Evolutionary conservation across 345 rosid genomes (phyloP), one percentile per base, ranked within the genome.

Genomic region (Euphorbia lathyris): DNA sequence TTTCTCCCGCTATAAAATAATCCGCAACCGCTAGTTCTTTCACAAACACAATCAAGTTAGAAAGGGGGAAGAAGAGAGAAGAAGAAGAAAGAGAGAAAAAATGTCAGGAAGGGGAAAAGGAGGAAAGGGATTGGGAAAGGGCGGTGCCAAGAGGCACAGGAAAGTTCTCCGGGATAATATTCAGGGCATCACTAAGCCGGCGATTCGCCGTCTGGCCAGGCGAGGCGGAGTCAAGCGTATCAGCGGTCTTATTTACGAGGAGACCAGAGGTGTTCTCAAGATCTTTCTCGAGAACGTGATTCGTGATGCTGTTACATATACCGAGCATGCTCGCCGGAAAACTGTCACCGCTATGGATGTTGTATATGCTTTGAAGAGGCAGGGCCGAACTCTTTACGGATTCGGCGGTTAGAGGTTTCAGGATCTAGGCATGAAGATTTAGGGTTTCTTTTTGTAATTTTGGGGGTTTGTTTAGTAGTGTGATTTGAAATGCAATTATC

Each of bases 81-180:
- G n/a, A n/a, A n/a, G n/a, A n/a, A n/a, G n/a, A n/a, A n/a, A n/a
- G n/a, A n/a, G n/a, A n/a, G n/a, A 19, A 20, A 73, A 72, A 67
- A 83, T 83, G 90, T 83, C 87, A 0, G 89, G 89, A 0, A 83
- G 87, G 50, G 89, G 89, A 51, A 86, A 86, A 81, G 89, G 89
- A 42, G 89, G 89, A 0, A 85, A 85, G 77, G 89, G 89, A 0
- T 65, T 85, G 74, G 89, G 89, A 0, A 86, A 86, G 58, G 89
- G 89, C 52, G 89, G 89, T 52, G 89, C 87, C 0, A 86, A 86
- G 40, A 67, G 89, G 27, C 89, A 85, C 34, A 74, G 85, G 14
- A 85, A 85, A 79, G 89, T 85, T 0, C 77, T 85, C 10, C 71
- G 89, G 0, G 89, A 85, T 60, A 85, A 85, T 78, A 85, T 85